These are phyloP conservation scores for Quercus lobata DNA, from an alignment of 331 rosid genomes.

Conservation along the genomic window DNA sequence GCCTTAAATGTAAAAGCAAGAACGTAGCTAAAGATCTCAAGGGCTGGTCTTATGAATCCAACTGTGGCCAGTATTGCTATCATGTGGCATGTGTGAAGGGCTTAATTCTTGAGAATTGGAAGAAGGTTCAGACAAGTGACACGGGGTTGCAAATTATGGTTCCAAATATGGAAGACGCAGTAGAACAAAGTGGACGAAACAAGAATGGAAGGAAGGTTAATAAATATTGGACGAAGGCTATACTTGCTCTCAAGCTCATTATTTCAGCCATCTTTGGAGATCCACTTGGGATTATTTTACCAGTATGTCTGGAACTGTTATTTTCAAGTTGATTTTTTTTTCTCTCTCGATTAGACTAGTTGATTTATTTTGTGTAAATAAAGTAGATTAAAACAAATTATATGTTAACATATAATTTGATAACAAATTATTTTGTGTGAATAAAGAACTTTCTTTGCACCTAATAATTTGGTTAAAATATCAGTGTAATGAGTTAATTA, in stretches of 20 bases:
- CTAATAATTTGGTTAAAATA: too few relatives aligned
- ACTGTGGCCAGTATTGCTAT: constrained; percentile 12
- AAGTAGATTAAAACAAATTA: too few relatives aligned
- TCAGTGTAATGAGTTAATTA: too few relatives aligned
- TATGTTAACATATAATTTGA: too few relatives aligned
- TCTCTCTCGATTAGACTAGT: too few relatives aligned
- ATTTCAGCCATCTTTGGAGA: background rate
- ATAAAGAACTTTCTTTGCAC: background rate
- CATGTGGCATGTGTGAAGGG: constrained; percentile 37
- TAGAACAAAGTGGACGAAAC: background rate
- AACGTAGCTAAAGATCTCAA: background rate
- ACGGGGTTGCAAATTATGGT: background rate
- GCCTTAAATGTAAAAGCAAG: constrained; percentile 21
- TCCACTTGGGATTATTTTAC: background rate
- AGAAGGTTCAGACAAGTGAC: background rate
- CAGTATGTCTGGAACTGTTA: too few relatives aligned
- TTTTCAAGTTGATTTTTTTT: background rate
- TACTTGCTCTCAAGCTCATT: background rate
- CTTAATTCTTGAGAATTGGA: constrained; percentile 29
- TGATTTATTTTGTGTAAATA: background rate
- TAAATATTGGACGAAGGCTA: background rate
- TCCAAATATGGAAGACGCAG: background rate
- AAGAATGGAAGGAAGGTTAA: background rate
- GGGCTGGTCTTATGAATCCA: constrained; percentile 33
- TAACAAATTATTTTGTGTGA: background rate